phyloP scores from a whole-genome alignment of 768 basidiomycete genomes.

The Russula compacta region DNA sequence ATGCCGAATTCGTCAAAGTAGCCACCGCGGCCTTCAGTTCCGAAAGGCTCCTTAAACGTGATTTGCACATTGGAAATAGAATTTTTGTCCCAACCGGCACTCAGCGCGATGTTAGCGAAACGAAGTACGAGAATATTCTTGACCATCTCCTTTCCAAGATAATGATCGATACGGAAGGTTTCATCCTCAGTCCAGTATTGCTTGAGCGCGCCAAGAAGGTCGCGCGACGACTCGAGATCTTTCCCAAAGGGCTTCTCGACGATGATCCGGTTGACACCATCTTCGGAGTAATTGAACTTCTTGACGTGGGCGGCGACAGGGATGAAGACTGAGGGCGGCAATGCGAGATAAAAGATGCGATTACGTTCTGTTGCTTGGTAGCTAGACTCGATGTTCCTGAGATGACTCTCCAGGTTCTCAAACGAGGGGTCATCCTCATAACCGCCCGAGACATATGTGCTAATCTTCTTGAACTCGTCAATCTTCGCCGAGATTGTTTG shows the following conservation, averaged over 20 bases:
- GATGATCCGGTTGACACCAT: conserved; percentile 83
- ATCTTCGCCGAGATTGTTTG: conserved; percentile 49
- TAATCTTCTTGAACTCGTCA: conserved; percentile 74
- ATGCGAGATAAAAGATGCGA: conserved; percentile 93
- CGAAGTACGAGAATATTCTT: conserved; percentile 95
- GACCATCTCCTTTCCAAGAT: conserved; percentile 99
- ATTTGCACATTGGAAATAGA: conserved; percentile 96
- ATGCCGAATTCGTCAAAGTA: conserved; percentile 99
- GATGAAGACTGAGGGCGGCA: conserved; percentile 95
- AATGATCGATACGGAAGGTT: conserved; percentile 98
- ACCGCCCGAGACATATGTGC: conserved; percentile 75
- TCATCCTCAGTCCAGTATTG: conserved; percentile 91
- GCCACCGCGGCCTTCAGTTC: conserved; percentile 99
- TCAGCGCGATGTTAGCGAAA: conserved; percentile 89
- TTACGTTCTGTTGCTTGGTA: conserved; percentile 59
- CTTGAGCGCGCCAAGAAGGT: conserved; percentile 72
- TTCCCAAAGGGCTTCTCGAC: conserved; percentile 99
- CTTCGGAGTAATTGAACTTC: conserved; percentile 63
- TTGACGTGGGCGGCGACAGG: conserved; percentile 79
- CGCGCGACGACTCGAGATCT: conserved; percentile 76
- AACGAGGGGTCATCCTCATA: conserved; percentile 85
- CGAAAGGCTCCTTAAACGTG: conserved; percentile 99
- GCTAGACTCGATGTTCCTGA: conserved; percentile 67
- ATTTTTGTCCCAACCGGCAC: conserved; percentile 90
- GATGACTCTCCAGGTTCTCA: conserved; percentile 60